Base-by-base conservation (phyloP, 495 filamentous ascomycete genomes). In the Lasiosphaeria miniovina region DNA sequence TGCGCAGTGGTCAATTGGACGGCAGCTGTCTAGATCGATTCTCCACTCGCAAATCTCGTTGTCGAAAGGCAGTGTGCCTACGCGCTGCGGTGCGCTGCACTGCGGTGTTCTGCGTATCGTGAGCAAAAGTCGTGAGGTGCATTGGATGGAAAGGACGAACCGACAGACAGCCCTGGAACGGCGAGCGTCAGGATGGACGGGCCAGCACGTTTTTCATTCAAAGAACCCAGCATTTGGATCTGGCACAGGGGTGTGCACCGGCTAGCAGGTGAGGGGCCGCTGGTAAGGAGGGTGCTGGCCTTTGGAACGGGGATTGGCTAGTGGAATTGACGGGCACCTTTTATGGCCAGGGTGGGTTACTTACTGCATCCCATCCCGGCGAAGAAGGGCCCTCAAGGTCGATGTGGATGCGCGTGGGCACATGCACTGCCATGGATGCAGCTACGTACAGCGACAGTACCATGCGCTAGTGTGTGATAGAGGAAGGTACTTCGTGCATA, bases 201-300 rank as follows among this genome's bases (percentile, higher is more conserved):
- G 59, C 66, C 59, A 66, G 66, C 70, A 73, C 70, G 70, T 73
- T 73, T 72, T 73, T 72, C 64, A 65, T 73, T 72, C 64, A 65
- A 66, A 66, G 62, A 62, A 65, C 60, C 62, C 60, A 64, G 59
- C 57, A 61, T 61, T 59, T 62, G 56, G 54, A 61, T 63, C 54
- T 62, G 56, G 66, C 61, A 55, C 61, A 40, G 40, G 55, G 59
- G 24, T 24, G 24, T 24, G 24, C 24, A 24, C 24, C 24, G 24
- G 24, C 24, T 2, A 24, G 24, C 2, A 24, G 24, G 24, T 24
- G 24, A 24, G 24, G 24, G 24, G 24, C 24, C 24, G 24, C 24
- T 24, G 24, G 24, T 24, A 24, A 24, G 24, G 24, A 24, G 24
- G 24, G 24, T 24, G 24, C 24, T 24, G 2, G 24, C 2, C 24